phyloP scores from a whole-genome alignment of 1,284 basidiomycete species.

The Agroathelia rolfsii region DNA sequence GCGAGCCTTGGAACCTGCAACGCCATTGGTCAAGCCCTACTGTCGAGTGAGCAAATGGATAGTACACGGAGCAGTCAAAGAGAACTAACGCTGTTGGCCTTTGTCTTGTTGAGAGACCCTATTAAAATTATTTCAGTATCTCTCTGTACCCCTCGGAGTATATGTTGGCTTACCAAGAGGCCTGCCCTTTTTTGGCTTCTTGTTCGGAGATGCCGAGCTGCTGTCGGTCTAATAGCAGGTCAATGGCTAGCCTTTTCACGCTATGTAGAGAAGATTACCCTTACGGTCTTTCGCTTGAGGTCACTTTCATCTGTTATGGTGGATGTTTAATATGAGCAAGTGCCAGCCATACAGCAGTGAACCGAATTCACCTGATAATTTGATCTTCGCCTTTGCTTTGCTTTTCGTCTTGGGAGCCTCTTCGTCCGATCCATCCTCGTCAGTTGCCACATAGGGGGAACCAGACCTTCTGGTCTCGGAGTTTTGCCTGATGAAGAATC shows the following conservation, averaged over 20 bases:
- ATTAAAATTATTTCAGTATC: no score
- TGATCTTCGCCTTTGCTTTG: constrained; percentile 49
- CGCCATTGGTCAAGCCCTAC: no score
- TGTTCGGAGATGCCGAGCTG: no score
- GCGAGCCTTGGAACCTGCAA: constrained; percentile 46
- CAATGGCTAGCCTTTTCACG: no score
- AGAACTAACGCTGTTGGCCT: no score
- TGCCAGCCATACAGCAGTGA: constrained; percentile 2
- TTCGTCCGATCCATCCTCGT: constrained; percentile 53
- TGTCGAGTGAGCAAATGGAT: constrained; percentile 1
- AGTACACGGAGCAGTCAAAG: neutral
- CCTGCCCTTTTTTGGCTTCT: no score
- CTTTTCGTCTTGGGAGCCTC: constrained; percentile 32
- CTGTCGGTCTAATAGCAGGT: no score
- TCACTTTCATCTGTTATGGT: constrained; percentile 56
- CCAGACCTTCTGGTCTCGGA: constrained; percentile 53
- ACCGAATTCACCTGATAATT: constrained; percentile 32
- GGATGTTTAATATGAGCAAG: constrained; percentile 8
- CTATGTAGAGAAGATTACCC: constrained; percentile 16
- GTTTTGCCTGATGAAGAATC: constrained; percentile 34
- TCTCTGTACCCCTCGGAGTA: no score
- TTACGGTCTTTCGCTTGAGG: constrained; percentile 60
- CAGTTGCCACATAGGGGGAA: constrained; percentile 53
- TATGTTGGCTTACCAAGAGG: no score
- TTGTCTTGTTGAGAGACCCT: no score